Percentiles rank a stretch among this genome's conserved stretches.
phyloP scores from a whole-genome alignment of 345 rosid species.

The Cardamine chenopodiifolia region DNA sequence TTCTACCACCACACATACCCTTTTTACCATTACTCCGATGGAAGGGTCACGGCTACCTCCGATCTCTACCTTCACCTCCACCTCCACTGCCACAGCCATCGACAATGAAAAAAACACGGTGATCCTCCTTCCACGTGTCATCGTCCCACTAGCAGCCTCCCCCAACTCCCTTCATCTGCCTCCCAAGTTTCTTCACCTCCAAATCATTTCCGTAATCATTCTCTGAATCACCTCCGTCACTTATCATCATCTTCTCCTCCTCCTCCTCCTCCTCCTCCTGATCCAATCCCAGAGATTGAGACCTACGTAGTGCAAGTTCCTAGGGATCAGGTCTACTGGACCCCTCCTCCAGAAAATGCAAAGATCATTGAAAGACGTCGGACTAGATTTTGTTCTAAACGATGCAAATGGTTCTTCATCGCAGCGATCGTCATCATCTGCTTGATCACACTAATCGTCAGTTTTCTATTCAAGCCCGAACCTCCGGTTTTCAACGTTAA shows the following conservation, averaged over 20 bases:
- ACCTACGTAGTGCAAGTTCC: slow-evolving; percentile 66
- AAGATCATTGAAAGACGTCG: slow-evolving; percentile 27
- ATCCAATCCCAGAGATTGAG: slow-evolving; percentile 25
- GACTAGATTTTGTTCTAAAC: slow-evolving; percentile 7
- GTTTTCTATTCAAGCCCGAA: slow-evolving; percentile 26
- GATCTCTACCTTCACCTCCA: slow-evolving; percentile 23
- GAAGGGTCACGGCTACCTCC: slow-evolving; percentile 28
- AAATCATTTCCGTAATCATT: slow-evolving; percentile 27
- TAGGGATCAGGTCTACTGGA: slow-evolving; percentile 60
- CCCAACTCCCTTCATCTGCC: slow-evolving; percentile 25
- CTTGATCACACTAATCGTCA: slow-evolving; percentile 4
- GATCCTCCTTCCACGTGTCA: slow-evolving; percentile 28
- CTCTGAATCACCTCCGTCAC: slow-evolving; percentile 9
- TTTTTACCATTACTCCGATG: slow-evolving; percentile 26
- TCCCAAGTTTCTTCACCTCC: slow-evolving; percentile 34
- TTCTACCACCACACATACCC: slow-evolving; percentile 12
- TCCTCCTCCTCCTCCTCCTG: slow-evolving; percentile 20
- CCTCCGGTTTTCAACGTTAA: slow-evolving; percentile 21
- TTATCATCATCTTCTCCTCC: slow-evolving; percentile 17
- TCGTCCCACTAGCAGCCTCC: slow-evolving; percentile 30
- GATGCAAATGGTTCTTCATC: slow-evolving; percentile 9
- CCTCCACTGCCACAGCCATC: background rate
- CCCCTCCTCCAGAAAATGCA: slow-evolving; percentile 59
- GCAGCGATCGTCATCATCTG: slow-evolving; percentile 3
- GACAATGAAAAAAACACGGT: slow-evolving; percentile 1